Evolutionary conservation across 805 yeast species (phyloP).

Genomic region (Candida montana): DNA sequence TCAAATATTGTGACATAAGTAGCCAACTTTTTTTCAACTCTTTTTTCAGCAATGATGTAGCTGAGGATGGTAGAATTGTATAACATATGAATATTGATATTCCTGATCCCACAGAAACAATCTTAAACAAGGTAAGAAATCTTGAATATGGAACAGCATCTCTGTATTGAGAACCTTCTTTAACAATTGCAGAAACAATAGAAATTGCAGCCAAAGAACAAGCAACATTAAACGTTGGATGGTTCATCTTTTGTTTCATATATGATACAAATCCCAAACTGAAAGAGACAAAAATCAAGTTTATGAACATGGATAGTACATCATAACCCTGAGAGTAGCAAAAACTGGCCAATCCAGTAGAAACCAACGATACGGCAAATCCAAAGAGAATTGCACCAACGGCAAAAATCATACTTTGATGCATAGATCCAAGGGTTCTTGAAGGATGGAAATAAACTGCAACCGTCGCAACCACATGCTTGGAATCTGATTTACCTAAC

Average conservation of each 20-base stretch:
- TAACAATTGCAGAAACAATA: constrained; percentile 62
- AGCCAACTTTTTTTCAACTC: constrained; percentile 47
- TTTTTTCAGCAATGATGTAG: constrained; percentile 39
- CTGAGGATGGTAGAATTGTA: constrained; percentile 58
- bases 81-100: constrained; percentile 58
- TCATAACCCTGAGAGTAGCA: constrained; percentile 42
- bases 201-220: constrained; percentile 73
- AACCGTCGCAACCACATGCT: constrained; percentile 77
- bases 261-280: constrained; percentile 65
- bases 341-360: constrained; percentile 46
- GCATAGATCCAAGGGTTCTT: constrained; percentile 74
- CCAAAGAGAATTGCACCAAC: constrained; percentile 47
- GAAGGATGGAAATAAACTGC: constrained; percentile 84
- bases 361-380: constrained; percentile 43
- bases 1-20: constrained; percentile 44
- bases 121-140: constrained; percentile 47
- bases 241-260: constrained; percentile 60
- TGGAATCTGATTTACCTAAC: constrained; percentile 64
- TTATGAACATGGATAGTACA: constrained; percentile 45
- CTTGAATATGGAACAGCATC: constrained; percentile 52
- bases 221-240: constrained; percentile 73
- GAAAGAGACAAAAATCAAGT: constrained; percentile 45
- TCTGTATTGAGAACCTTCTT: constrained; percentile 64
- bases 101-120: constrained; percentile 56
- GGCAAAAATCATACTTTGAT: constrained; percentile 64